Base-by-base conservation (phyloP, 306 rosid genomes). In the Cucumis cinereus region DNA sequence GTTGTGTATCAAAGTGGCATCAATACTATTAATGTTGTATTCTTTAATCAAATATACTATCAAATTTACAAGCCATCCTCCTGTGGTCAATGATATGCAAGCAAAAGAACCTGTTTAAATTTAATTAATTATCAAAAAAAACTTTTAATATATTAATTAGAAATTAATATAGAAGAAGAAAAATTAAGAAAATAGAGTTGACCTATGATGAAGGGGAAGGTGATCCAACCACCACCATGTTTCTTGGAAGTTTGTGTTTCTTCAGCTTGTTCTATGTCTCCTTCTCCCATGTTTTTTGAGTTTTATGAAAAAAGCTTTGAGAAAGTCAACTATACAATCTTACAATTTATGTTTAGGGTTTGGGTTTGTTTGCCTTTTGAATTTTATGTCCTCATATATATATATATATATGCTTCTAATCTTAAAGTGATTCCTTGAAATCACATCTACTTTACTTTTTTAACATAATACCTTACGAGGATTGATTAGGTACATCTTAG, bases 161-260 rank as follows among this genome's bases (percentile, higher is more conserved):
- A 30, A 3, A 30, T 3, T 30, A 30, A 30, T 30, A 30, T 40
- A 40, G 10, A 38, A 9, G 3, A n/a, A 1, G 8, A 58, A 13
- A 70, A 19, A 24, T 19, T 22, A 66, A 58, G 64, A 58, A 20
- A 55, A 7, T 8, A 3, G 19, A 74, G 9, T 28, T 19, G 30
- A 80, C 86, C 86, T 5, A 56, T 66, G 41, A 86, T 82, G 63
- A 83, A 86, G 80, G 89, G 89, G 69, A 83, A 86, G 16, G 85
- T 81, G 59, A 38, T 79, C 89, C 87, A 86, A 45, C 85, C 89
- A 22, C 89, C 87, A 30, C 40, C 9, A 40, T 59, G 66, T 75
- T 80, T 81, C 30, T 68, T 35, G 2, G 68, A 38, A 30, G 28
- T 26, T 50, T 23, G 55, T 43, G 28, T 22, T 54, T 35, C 45